These are phyloP conservation scores for Sporothrix pallida DNA, from an alignment of 2,329 filamentous ascomycete species.

Conservation along the genomic window DNA sequence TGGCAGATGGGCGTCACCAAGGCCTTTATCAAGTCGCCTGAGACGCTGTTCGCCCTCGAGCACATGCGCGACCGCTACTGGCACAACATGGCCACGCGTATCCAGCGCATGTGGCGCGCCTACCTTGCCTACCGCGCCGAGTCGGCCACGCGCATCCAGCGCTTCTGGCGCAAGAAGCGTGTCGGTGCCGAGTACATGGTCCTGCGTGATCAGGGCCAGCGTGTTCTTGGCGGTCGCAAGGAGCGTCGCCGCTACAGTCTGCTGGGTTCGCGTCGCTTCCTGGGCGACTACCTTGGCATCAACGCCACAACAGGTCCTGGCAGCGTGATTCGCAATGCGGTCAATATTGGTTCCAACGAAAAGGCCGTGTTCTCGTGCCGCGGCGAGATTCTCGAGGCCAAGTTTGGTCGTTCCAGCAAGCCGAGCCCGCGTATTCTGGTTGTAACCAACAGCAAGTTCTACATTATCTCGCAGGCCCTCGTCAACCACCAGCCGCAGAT, in stretches of 20 bases:
- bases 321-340: slow-evolving; percentile 76
- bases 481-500: slow-evolving; percentile 84
- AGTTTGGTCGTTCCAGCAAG: slow-evolving; percentile 96
- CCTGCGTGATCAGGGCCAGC: slow-evolving; percentile 85
- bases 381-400: slow-evolving; percentile 86
- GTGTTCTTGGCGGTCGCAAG: slow-evolving; percentile 80
- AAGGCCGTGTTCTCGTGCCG: slow-evolving; percentile 86
- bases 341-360: slow-evolving; percentile 74
- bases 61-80: slow-evolving; percentile 98
- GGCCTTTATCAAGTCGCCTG: slow-evolving; percentile 97
- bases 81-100: slow-evolving; percentile 99
- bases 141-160: slow-evolving; percentile 90
- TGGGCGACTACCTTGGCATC: slow-evolving; percentile 93
- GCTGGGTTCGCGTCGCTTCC: slow-evolving; percentile 86
- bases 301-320: slow-evolving; percentile 81
- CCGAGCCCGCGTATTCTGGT: slow-evolving; percentile 83
- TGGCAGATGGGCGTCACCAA: slow-evolving; percentile 98
- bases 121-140: slow-evolving; percentile 92
- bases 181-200: slow-evolving; percentile 88
- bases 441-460: slow-evolving; percentile 84
- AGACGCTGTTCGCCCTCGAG: slow-evolving; percentile 94
- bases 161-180: slow-evolving; percentile 93
- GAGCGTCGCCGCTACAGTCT: slow-evolving; percentile 91
- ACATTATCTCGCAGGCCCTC: slow-evolving; percentile 83
- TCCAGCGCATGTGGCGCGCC: slow-evolving; percentile 96